A percentile compares a stretch with the other conserved stretches of the same genome.
These are phyloP conservation scores for Neonectria sp. DNA, from an alignment of 2,329 filamentous ascomycete genomes.

Conservation along the genomic window DNA sequence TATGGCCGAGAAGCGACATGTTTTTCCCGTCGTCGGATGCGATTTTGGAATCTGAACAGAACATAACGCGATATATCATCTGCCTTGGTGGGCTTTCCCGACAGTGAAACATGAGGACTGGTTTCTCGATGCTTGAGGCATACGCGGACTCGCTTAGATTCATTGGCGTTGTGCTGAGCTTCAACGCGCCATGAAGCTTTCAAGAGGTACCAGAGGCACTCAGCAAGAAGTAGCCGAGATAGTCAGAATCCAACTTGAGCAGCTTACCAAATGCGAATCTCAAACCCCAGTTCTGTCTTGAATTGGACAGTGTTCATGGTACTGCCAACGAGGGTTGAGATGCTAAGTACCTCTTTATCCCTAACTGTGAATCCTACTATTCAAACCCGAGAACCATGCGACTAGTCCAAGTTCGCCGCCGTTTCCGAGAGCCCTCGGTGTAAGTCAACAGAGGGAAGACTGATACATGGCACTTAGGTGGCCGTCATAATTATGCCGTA, in stretches of 20 bases:
- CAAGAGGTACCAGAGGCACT: background rate
- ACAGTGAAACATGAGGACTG: background rate
- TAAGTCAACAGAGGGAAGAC: background rate
- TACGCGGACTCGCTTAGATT: background rate
- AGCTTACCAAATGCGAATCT: background rate
- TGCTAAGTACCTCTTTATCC: background rate
- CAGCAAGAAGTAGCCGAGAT: background rate
- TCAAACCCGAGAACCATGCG: background rate
- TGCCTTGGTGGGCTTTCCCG: background rate
- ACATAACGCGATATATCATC: background rate
- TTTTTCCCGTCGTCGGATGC: background rate
- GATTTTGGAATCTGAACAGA: background rate
- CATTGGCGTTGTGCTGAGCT: background rate
- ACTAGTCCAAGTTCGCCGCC: background rate
- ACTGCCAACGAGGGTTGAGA: background rate
- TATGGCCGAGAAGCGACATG: background rate
- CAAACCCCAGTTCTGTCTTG: background rate
- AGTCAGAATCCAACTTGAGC: background rate
- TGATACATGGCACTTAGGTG: background rate
- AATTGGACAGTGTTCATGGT: background rate
- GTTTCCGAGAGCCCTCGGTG: background rate
- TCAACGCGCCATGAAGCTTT: background rate
- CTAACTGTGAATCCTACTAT: background rate
- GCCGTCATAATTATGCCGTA: background rate
- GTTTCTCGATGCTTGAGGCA: background rate